Conservation (phyloP, 1,284 basidiomycete genomes). For the Mycena sp. region DNA sequence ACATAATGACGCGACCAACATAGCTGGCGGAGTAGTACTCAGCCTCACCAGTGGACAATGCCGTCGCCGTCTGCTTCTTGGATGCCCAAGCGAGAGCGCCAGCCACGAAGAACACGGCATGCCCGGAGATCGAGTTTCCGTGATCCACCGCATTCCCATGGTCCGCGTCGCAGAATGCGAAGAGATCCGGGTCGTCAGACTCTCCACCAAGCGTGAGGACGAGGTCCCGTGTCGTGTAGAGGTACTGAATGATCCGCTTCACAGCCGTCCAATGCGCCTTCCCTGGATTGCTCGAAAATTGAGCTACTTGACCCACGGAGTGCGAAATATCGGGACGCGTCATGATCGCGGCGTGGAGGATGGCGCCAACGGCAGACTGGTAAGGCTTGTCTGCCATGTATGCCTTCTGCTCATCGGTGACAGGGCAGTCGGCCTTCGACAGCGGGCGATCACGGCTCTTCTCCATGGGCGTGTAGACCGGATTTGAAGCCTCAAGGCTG, state of each 20-base stretch:
- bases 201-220: background rate
- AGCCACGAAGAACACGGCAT: conserved; percentile 3
- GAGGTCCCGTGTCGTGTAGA: conserved; percentile 1
- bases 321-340: no score
- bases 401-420: background rate
- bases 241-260: conserved; percentile 17
- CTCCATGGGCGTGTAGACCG: conserved; percentile 25
- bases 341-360: no score
- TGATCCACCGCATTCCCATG: background rate
- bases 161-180: conserved; percentile 1
- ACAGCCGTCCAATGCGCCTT: conserved; percentile 18
- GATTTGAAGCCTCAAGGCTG: conserved; percentile 13
- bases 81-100: conserved; percentile 8
- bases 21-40: conserved; percentile 10
- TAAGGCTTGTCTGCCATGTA: background rate
- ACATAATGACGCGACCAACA: background rate
- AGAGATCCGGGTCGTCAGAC: background rate
- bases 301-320: no score
- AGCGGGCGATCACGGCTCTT: conserved; percentile 17
- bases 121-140: conserved; percentile 8
- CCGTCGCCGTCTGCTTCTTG: conserved; percentile 28
- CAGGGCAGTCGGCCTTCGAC: background rate
- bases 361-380: conserved; percentile 28
- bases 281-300: no score
- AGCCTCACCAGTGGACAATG: conserved; percentile 29